Evolutionary conservation across 768 basidiomycete genomes (phyloP), one percentile per base, ranked within the genome.

Genomic region (Astraeus odoratus): DNA sequence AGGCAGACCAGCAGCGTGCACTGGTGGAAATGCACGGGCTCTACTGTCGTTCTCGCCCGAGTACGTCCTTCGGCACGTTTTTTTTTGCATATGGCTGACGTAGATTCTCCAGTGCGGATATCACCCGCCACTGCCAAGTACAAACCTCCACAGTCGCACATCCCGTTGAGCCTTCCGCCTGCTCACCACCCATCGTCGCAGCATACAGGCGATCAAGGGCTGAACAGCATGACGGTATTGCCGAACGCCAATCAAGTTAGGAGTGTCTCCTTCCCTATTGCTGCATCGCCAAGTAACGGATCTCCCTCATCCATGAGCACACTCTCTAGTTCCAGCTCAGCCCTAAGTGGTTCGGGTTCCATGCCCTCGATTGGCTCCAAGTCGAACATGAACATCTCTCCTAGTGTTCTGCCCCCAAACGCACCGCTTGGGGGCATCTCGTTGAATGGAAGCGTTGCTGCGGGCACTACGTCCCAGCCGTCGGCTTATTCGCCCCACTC

Each of bases 1-100:
- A 93, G 61, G 69, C 77, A 26, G 93, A 96, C 62, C 88, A 91
- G 60, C 84, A 88, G 57, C 82, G 93, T 36, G 91, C 91, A 3
- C 71, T 95, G 47, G 84, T 84, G 45, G 90, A 90, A 68, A 93
- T 90, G 88, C 88, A 89, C 55, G 91, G 90, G 9, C 70, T 92
- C 10, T 92, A 92, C 57, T 91, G 90, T 59, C 74, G 89, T 40
- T 89, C 87, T 29, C 78, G 90, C 47, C 91, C 90, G 38, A 92
- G 89, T 91, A 64, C 51, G 86, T 74, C 18, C 20, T 26, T 38
- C 30, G 46, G 31, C 44, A 39, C 19, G 26, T 43, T 30, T 25
- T 35, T 20, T 42, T 16, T 29, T n/a, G 18, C 31, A 20, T 47
- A 43, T 22, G 23, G 16, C 37, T 52, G 42, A 62, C 63, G 65